phyloP scores from a whole-genome alignment of 2,329 filamentous ascomycete species.

The Ophiostoma australiae region DNA sequence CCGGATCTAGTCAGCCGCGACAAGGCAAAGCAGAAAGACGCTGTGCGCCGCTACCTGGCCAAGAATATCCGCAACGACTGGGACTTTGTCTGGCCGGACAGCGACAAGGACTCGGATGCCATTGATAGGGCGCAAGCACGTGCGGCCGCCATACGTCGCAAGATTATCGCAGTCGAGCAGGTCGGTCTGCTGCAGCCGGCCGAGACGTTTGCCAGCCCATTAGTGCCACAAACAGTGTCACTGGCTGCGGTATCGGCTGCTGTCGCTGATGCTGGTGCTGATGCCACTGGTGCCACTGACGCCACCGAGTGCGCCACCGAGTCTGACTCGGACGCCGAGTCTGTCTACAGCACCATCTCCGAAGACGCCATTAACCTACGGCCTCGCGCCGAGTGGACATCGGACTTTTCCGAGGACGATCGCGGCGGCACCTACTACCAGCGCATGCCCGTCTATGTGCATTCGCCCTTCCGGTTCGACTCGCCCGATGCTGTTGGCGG shows the following conservation, averaged over 20 bases:
- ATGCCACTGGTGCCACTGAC: no score
- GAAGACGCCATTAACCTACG: conserved; percentile 50
- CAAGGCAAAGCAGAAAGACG: conserved; percentile 59
- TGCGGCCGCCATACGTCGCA: neutral
- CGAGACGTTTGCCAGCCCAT: conserved; percentile 22
- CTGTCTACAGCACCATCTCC: conserved; percentile 54
- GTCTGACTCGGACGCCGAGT: conserved; percentile 44
- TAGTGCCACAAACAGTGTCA: neutral
- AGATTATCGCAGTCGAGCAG: conserved; percentile 18
- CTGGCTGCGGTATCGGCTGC: conserved; percentile 22
- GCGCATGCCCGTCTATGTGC: conserved; percentile 27
- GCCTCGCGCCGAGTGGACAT: conserved; percentile 52
- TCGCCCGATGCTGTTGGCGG: conserved; percentile 47
- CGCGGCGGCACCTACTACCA: conserved; percentile 30
- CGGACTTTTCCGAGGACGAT: conserved; percentile 52
- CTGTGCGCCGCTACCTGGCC: conserved; percentile 52
- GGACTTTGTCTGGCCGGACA: conserved; percentile 52
- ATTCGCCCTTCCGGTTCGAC: conserved; percentile 50
- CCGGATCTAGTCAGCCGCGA: conserved; percentile 58
- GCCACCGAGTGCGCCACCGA: conserved; percentile 32
- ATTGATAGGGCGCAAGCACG: neutral
- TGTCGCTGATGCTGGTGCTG: neutral
- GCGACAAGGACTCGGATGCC: neutral
- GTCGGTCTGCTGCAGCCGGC: conserved; percentile 20
- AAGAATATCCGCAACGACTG: conserved; percentile 56